phyloP scores from a whole-genome alignment of 768 basidiomycete species.

The Suillus subalutaceus region DNA sequence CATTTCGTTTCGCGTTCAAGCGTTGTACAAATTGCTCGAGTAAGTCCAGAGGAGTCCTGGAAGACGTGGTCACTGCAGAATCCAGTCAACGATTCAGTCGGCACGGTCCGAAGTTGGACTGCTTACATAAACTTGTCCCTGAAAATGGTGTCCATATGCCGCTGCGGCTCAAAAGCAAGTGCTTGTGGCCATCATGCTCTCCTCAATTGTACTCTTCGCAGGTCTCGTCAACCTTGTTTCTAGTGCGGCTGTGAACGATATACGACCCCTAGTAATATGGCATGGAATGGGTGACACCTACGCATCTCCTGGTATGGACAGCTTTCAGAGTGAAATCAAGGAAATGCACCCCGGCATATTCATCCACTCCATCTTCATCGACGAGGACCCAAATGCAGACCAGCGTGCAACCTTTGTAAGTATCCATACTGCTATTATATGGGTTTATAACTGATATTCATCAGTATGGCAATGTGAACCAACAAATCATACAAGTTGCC shows the following conservation, averaged over 20 bases:
- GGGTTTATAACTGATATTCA: slow-evolving; percentile 7
- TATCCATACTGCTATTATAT: slow-evolving; percentile 20
- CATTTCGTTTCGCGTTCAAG: no score
- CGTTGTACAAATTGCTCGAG: no score
- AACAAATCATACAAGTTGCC: slow-evolving; percentile 67
- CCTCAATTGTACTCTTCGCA: slow-evolving; percentile 19
- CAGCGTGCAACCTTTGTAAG: slow-evolving; percentile 73
- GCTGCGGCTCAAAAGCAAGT: not conserved
- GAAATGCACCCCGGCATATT: slow-evolving; percentile 75
- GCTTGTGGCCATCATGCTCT: slow-evolving; percentile 16
- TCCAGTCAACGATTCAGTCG: no score
- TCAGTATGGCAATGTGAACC: slow-evolving; percentile 79
- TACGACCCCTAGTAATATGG: slow-evolving; percentile 73
- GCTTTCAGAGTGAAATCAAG: slow-evolving; percentile 61
- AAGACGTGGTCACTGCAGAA: no score
- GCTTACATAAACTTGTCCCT: not conserved
- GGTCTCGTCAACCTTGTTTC: slow-evolving; percentile 16
- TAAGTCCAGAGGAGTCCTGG: no score
- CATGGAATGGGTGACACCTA: slow-evolving; percentile 85
- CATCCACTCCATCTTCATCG: slow-evolving; percentile 72
- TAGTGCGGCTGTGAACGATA: slow-evolving; percentile 17
- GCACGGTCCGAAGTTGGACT: not conserved
- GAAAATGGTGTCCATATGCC: not conserved
- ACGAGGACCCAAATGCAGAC: slow-evolving; percentile 63
- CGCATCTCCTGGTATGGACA: slow-evolving; percentile 69